Conservation (phyloP, 1,139 yeast species). For the Magnusiomyces tetraspermus region DNA sequence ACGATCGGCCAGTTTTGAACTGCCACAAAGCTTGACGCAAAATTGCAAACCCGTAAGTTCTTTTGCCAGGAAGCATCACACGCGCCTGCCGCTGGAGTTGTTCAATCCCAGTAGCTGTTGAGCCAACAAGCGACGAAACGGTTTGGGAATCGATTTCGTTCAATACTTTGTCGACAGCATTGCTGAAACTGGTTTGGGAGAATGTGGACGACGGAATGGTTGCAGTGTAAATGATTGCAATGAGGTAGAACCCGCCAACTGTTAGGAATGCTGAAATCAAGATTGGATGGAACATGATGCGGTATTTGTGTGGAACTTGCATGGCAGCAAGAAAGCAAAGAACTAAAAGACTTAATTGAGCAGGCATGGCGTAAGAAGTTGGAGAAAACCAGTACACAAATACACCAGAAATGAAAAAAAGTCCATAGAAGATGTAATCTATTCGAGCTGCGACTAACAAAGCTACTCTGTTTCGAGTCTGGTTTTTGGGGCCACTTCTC, state of each 20-base stretch:
- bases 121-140: background rate
- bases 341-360: slow-evolving; percentile 53
- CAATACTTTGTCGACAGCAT: background rate
- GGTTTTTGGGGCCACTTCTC: no score
- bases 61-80: slow-evolving; percentile 18
- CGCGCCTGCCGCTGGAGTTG: background rate
- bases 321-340: slow-evolving; percentile 47
- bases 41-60: slow-evolving; percentile 23
- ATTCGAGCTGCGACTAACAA: slow-evolving; percentile 39
- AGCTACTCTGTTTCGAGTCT: slow-evolving; percentile 25
- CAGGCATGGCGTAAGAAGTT: slow-evolving; percentile 48
- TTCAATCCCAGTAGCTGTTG: no score
- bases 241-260: slow-evolving; percentile 53
- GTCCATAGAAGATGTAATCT: slow-evolving; percentile 46
- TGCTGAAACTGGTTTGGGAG: background rate
- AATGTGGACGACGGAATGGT: slow-evolving; percentile 33
- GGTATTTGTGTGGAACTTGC: slow-evolving; percentile 41
- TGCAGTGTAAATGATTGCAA: slow-evolving; percentile 40
- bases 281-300: slow-evolving; percentile 58
- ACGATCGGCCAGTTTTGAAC: slow-evolving; percentile 64
- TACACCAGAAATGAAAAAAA: slow-evolving; percentile 44
- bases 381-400: slow-evolving; percentile 28
- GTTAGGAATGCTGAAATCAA: slow-evolving; percentile 53
- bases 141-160: background rate
- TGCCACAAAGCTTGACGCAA: slow-evolving; percentile 31